Evolutionary conservation across 495 filamentous ascomycete genomes (phyloP).

Genomic region (Penicillium riverlandense): DNA sequence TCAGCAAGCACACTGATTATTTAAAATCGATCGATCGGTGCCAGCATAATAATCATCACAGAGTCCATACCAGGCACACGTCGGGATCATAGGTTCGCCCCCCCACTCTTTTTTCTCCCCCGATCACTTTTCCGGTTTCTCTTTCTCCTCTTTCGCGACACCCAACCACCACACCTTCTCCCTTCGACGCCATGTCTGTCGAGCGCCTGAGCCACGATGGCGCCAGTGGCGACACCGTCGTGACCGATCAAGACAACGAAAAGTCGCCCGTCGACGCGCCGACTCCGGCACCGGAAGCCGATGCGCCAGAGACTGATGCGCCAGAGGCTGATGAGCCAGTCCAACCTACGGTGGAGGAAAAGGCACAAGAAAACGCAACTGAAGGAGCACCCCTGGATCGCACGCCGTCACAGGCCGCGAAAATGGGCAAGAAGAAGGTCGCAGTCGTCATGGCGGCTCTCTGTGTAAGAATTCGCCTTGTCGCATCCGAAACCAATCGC

Average conservation of each 20-base stretch:
- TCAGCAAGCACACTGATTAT: too few relatives aligned
- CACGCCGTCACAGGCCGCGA: slow-evolving; percentile 31
- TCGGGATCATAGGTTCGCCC: too few relatives aligned
- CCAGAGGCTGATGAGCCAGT: not conserved
- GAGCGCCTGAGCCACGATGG: slow-evolving; percentile 6
- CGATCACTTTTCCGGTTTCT: not conserved
- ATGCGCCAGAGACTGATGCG: not conserved
- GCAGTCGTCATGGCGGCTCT: slow-evolving; percentile 43
- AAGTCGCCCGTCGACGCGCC: slow-evolving; percentile 5
- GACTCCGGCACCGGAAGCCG: not conserved
- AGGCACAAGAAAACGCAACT: slow-evolving; percentile 11
- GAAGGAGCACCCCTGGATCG: slow-evolving; percentile 24
- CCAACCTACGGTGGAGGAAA: slow-evolving; percentile 7
- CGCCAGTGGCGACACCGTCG: slow-evolving; percentile 13
- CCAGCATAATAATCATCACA: too few relatives aligned
- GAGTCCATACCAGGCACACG: too few relatives aligned
- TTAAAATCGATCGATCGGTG: too few relatives aligned
- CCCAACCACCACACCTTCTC: not conserved
- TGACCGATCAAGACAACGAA: slow-evolving; percentile 3
- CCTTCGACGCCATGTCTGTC: slow-evolving; percentile 4
- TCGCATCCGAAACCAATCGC: not conserved
- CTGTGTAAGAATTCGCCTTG: slow-evolving; percentile 29
- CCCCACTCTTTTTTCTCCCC: not conserved
- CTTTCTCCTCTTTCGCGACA: not conserved
- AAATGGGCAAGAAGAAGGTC: slow-evolving; percentile 43